Percentiles rank a stretch among this genome's conserved stretches.
phyloP scores from a whole-genome alignment of 208 protist species.

The Borovskyia barvae region DNA sequence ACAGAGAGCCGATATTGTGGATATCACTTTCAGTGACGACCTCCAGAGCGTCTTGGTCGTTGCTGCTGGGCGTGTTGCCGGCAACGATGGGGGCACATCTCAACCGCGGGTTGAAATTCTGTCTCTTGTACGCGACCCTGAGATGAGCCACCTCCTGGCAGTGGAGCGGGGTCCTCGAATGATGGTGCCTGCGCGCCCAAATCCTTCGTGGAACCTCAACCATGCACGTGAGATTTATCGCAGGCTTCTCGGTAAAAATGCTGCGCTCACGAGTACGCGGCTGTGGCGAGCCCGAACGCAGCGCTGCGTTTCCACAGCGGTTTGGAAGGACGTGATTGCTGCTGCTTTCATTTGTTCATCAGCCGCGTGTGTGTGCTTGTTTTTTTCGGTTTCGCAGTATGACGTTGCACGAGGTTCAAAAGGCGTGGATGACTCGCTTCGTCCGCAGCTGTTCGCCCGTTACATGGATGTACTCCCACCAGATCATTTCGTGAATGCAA shows the following conservation, averaged over 20 bases:
- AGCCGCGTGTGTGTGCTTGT: too few species aligned
- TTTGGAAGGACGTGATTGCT: too few species aligned
- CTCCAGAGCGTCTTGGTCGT: constrained; percentile 42
- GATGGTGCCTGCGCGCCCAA: constrained; percentile 22
- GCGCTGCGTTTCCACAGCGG: too few species aligned
- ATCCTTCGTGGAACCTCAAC: constrained; percentile 8
- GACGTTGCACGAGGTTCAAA: constrained; percentile 10
- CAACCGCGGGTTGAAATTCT: constrained; percentile 24
- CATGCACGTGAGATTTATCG: constrained; percentile 10
- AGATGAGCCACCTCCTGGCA: constrained; percentile 30
- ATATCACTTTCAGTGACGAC: constrained; percentile 31
- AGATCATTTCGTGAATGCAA: constrained; percentile 14
- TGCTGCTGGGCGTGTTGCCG: constrained; percentile 3
- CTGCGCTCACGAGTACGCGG: constrained; percentile 18
- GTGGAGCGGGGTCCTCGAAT: constrained; percentile 32
- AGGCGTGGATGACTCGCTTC: constrained; percentile 18
- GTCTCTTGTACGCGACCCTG: constrained; percentile 25
- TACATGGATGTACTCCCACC: constrained; percentile 8
- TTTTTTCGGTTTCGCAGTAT: too few species aligned
- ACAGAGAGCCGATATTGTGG: constrained; percentile 18
- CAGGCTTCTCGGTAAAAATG: constrained; percentile 4
- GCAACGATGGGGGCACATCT: not conserved
- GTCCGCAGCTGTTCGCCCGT: constrained; percentile 19
- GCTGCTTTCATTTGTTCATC: too few species aligned
- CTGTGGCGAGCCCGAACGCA: too few species aligned